Base-by-base conservation (phyloP, 305 asterid species). In the Rubia tinctorum region DNA sequence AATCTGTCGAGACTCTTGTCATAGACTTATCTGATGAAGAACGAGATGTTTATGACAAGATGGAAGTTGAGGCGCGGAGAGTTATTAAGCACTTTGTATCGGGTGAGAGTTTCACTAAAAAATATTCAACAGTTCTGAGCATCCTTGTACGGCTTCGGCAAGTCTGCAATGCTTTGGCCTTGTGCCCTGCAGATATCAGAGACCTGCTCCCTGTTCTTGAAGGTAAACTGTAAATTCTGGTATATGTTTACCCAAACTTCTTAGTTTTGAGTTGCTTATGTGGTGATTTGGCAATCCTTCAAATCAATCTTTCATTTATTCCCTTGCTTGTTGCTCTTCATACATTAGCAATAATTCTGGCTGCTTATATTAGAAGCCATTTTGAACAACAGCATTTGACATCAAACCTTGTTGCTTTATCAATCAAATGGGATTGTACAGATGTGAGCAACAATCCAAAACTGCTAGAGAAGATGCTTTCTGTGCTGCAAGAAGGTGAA, bases 111-210 rank as follows among this genome's bases (percentile, higher is more conserved):
- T 75, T 84, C 12, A 76, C 79, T 69, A 81, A 73, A 75, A 80
- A 85, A 66, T 92, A 92, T 80, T 85, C 86, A 70, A 89, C 89
- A 10, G 87, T 92, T 58, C 95, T 95, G 37, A 88, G 94, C 85
- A 84, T 91, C 78, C 91, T 95, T 71, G 75, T 95, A 23, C 89
- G 99, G 56, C 95, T 95, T 78, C 97, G 98, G 61, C 99, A 95
- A 80, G 83, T 91, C 62, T 95, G 97, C 86, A 82, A 83, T 7
- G 90, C 90, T 86, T 70, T 83, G 68, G 87, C 92, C 72, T 79
- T 90, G 75, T 89, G 95, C 86, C 99, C 99, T 66, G 77, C 86
- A 25, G 91, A 90, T 30, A 82, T 95, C 73, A 81, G 82, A 81
- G 82, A 84, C 66, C 74, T 88, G 70, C 85, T 91, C 61, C 96